These are phyloP conservation scores for Bigelowiella natans DNA, from an alignment of 78 protist genomes.

Conservation along the genomic window DNA sequence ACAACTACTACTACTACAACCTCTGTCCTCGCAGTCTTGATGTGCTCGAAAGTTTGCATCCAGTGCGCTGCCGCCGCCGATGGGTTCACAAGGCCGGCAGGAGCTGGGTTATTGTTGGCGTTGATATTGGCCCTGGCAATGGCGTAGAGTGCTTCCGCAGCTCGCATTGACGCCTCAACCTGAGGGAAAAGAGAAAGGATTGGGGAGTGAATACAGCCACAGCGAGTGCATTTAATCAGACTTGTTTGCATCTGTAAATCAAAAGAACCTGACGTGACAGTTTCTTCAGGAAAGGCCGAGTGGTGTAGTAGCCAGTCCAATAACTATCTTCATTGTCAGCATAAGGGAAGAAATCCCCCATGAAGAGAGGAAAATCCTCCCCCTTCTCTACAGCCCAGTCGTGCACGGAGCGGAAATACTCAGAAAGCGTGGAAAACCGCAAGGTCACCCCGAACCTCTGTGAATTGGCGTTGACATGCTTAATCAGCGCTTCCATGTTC, in stretches of 20 bases:
- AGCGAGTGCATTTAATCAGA: background rate
- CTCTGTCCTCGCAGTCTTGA: too few species aligned
- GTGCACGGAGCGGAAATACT: slow-evolving; percentile 11
- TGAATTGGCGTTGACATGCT: background rate
- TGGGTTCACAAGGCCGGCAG: background rate
- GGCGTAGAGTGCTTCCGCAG: background rate
- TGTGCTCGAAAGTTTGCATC: background rate
- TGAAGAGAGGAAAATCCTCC: too few species aligned
- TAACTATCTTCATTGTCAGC: background rate
- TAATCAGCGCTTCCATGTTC: slow-evolving; percentile 11
- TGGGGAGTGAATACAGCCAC: background rate
- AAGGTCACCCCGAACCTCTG: background rate
- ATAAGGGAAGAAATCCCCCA: slow-evolving; percentile 34
- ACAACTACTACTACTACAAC: too few species aligned
- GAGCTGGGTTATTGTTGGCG: background rate
- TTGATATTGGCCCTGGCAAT: background rate
- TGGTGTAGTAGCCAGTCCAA: slow-evolving; percentile 42
- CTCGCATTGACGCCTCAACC: background rate
- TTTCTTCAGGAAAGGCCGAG: slow-evolving; percentile 35
- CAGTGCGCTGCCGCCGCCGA: background rate
- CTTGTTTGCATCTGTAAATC: background rate
- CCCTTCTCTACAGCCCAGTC: too few species aligned
- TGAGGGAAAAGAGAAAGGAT: too few species aligned
- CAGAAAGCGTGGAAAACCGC: slow-evolving; percentile 16
- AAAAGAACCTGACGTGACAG: background rate